These are phyloP conservation scores for Erysimum cheiranthoides DNA, from an alignment of 345 rosid species.

Conservation along the genomic window DNA sequence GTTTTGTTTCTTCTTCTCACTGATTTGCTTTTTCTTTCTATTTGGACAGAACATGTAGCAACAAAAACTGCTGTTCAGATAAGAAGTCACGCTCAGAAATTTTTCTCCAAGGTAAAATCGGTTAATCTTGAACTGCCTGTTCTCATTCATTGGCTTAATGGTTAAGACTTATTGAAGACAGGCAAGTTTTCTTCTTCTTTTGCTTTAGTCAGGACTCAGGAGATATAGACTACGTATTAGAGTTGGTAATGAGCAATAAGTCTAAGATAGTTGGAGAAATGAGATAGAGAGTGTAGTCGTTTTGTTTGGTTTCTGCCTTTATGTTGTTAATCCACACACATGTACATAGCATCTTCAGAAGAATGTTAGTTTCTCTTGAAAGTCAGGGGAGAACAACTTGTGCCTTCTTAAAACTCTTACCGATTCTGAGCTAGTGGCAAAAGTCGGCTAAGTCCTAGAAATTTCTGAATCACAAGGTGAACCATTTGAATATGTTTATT, in stretches of 20 bases:
- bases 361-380: constrained; percentile 20
- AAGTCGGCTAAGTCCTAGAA: constrained; percentile 6
- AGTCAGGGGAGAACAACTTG: background rate
- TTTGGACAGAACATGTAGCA: constrained; percentile 77
- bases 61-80: constrained; percentile 94
- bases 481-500: constrained; percentile 13
- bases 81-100: constrained; percentile 97
- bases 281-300: no score
- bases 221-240: no score
- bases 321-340: constrained; percentile 6
- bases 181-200: no score
- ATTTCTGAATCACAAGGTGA: background rate
- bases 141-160: constrained; percentile 7
- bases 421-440: constrained; percentile 11
- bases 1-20: constrained; percentile 7
- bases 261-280: no score
- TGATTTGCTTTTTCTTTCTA: background rate
- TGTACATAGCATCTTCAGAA: constrained; percentile 14
- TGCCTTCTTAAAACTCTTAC: constrained; percentile 13
- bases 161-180: no score
- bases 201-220: no score
- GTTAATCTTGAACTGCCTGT: constrained; percentile 14
- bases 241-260: no score
- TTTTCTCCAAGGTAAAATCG: constrained; percentile 78
- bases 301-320: constrained; percentile 14